A percentile compares a stretch with the other conserved stretches of the same genome.
Conservation (phyloP, 495 filamentous ascomycete genomes). For the Xylaria sp. region DNA sequence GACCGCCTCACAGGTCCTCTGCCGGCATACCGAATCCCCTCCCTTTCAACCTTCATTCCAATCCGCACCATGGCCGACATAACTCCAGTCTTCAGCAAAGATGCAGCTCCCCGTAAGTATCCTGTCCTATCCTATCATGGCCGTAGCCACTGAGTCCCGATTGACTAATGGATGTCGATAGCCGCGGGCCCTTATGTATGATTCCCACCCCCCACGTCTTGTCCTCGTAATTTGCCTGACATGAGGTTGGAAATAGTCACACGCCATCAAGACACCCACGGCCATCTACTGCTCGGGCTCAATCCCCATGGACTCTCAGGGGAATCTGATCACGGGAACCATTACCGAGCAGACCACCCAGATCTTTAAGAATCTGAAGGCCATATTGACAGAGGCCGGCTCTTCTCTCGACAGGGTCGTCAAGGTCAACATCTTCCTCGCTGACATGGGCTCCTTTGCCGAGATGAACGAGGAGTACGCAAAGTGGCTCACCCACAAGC, state of each 20-base stretch:
- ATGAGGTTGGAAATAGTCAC: conserved; percentile 64
- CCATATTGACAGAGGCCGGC: conserved; percentile 78
- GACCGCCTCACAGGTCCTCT: background rate
- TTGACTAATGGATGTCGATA: conserved; percentile 37
- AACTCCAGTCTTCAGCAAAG: conserved; percentile 56
- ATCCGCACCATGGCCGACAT: conserved; percentile 54
- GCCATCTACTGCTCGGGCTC: conserved; percentile 93
- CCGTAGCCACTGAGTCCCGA: background rate
- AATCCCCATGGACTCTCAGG: conserved; percentile 79
- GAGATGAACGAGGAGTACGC: conserved; percentile 89
- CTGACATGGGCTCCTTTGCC: conserved; percentile 83
- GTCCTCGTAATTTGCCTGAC: conserved; percentile 10
- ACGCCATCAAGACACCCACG: conserved; percentile 83
- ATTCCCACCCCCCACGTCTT: background rate
- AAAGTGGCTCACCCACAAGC: conserved; percentile 87
- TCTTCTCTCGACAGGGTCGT: conserved; percentile 76
- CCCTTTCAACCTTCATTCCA: conserved; percentile 26
- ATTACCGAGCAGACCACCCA: conserved; percentile 78
- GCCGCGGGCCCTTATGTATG: conserved; percentile 65
- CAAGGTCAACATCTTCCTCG: conserved; percentile 84
- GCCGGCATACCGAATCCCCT: conserved; percentile 14
- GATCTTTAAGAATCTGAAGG: conserved; percentile 80
- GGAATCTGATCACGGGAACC: conserved; percentile 75
- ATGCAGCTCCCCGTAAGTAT: conserved; percentile 59
- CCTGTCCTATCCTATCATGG: background rate